These are phyloP conservation scores for Ascochyta viciae-villosae DNA, from an alignment of 2,329 filamentous ascomycete genomes.

Conservation along the genomic window DNA sequence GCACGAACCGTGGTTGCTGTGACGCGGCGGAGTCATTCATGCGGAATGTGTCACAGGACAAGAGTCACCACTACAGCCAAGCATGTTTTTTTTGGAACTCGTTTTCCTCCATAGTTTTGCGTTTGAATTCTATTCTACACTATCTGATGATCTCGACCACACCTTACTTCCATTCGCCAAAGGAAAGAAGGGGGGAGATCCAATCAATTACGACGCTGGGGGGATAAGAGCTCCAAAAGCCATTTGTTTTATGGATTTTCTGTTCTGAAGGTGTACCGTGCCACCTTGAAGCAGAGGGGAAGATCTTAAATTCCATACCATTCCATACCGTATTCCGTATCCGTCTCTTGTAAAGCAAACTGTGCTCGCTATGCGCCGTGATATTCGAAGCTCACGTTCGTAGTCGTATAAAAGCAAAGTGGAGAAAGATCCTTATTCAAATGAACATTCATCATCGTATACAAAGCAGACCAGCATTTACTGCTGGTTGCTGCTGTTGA, in stretches of 20 bases:
- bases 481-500: constrained; percentile 29
- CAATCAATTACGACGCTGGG: constrained; percentile 33
- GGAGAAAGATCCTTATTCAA: constrained; percentile 30
- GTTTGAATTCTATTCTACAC: constrained; percentile 36
- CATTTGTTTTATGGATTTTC: constrained; percentile 47
- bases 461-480: constrained; percentile 23
- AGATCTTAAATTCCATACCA: constrained; percentile 13
- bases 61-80: constrained; percentile 12
- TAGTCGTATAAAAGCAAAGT: constrained; percentile 22
- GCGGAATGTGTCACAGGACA: constrained; percentile 13
- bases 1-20: constrained; percentile 1
- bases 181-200: constrained; percentile 45
- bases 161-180: constrained; percentile 27
- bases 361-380: constrained; percentile 25
- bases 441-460: constrained; percentile 28
- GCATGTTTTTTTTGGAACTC: background rate
- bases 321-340: constrained; percentile 17
- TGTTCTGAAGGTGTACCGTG: constrained; percentile 31
- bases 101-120: constrained; percentile 26
- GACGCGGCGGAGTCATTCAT: constrained; percentile 5
- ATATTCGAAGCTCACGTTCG: constrained; percentile 22
- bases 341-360: constrained; percentile 24
- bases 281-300: constrained; percentile 28
- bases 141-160: constrained; percentile 46
- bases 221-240: constrained; percentile 34